phyloP scores from a whole-genome alignment of 1,139 yeast species.

The Geotrichum citri-aurantii region DNA sequence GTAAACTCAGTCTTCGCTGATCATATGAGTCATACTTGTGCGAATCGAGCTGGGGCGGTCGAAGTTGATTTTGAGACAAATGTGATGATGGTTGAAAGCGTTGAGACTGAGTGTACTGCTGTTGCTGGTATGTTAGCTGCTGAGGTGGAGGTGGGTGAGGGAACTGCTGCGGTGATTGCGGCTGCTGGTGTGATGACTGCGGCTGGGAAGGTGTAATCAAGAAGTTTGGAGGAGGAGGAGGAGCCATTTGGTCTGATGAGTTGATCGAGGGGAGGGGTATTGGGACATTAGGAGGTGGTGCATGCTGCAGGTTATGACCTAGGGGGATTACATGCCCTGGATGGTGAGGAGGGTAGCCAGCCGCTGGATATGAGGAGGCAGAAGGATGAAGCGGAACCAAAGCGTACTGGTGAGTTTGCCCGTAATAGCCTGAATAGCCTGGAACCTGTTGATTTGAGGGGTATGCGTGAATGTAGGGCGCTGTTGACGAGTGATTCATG shows the following conservation, averaged over 20 bases:
- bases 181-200: background rate
- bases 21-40: background rate
- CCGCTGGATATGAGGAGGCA: background rate
- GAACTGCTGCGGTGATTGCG: background rate
- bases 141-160: no score
- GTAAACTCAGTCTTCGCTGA: background rate
- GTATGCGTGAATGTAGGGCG: background rate
- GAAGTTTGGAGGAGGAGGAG: background rate
- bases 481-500: background rate
- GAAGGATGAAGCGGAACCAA: background rate
- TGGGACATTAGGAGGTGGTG: background rate
- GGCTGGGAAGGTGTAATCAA: background rate
- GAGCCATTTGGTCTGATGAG: background rate
- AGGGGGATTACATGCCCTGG: background rate
- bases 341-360: background rate
- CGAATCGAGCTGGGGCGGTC: background rate
- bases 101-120: background rate
- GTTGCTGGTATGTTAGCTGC: background rate
- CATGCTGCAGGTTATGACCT: background rate
- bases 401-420: background rate
- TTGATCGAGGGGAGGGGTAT: constrained; percentile 6
- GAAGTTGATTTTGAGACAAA: background rate
- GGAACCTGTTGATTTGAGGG: background rate
- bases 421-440: background rate
- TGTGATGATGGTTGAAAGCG: background rate